Evolutionary conservation across 129 eudicot genomes (phyloP), one percentile per base, ranked within the genome.

Genomic region (Solidago caesia): DNA sequence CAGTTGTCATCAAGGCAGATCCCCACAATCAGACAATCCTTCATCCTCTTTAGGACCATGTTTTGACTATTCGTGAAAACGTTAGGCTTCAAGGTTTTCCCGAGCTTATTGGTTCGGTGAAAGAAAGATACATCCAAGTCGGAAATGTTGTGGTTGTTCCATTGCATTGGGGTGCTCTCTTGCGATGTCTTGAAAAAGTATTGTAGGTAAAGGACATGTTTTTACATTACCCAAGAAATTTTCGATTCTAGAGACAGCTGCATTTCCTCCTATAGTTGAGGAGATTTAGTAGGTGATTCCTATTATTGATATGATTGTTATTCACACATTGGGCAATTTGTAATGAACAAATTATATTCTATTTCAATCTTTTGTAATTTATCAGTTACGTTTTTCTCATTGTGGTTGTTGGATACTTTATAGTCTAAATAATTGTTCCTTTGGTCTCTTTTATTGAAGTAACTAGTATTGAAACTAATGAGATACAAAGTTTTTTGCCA

Each of bases 111-210:
- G 96, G 96, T 11, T 86, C 96, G 4, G 57, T 89, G 6, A 90
- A 88, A 76, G 85, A 92, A 77, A 86, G 97, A 77, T 91, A 91
- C 77, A 87, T 80, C 3, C 96, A 92, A 76, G 92, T 92, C 8
- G 97, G 91, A 15, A 91, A 91, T 72, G 97, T 92, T 7, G 97
- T 91, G 14, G 96, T 92, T 2, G 86, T 89, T 11, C 97, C 97
- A 5, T 96, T 85, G 96, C 96, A 0, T 68, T 89, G 41, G 97
- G 97, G 2, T 85, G 70, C 68, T 80, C 89, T 0, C 47, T 91
- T 53, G 97, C 87, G 1, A 47, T 81, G 86, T 84, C 97, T 5
- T 59, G 51, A 71, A 84, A 71, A 52, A 81, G 96, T 44, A 43
- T 67, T 4, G 56, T 56, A 0, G 65, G 75, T 9, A 79, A 86